Percentiles rank a stretch among this genome's conserved stretches.
Conservation (phyloP, 2,329 filamentous ascomycete genomes). For the Fusarium coffeatum region DNA sequence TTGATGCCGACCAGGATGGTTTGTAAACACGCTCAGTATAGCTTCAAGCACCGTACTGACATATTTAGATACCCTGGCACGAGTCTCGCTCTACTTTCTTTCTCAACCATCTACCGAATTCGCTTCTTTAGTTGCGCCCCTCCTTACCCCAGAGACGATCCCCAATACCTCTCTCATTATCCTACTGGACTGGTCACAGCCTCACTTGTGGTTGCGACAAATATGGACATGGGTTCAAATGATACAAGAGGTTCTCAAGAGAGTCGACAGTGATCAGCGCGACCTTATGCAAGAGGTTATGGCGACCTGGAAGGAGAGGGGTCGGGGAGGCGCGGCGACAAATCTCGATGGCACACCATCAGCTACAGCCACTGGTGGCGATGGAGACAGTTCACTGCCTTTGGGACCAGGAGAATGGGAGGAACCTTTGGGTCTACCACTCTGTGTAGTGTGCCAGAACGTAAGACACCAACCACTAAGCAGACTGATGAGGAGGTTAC, state of each 20-base stretch:
- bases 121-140: slow-evolving; percentile 82
- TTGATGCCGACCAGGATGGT: slow-evolving; percentile 95
- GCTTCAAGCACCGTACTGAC: slow-evolving; percentile 34
- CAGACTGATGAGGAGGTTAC: slow-evolving; percentile 16
- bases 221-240: slow-evolving; percentile 90
- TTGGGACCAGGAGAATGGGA: slow-evolving; percentile 93
- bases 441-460: slow-evolving; percentile 97
- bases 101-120: slow-evolving; percentile 87
- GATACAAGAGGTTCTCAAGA: slow-evolving; percentile 79
- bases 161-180: slow-evolving; percentile 89
- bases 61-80: slow-evolving; percentile 84
- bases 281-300: slow-evolving; percentile 89
- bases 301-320: slow-evolving; percentile 80
- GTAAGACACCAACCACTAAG: slow-evolving; percentile 60
- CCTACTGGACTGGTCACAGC: slow-evolving; percentile 94
- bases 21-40: slow-evolving; percentile 38
- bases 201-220: slow-evolving; percentile 91
- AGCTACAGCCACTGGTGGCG: slow-evolving; percentile 63
- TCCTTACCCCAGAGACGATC: slow-evolving; percentile 85
- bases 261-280: slow-evolving; percentile 80
- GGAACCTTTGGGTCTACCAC: slow-evolving; percentile 83
- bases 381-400: slow-evolving; percentile 77
- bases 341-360: slow-evolving; percentile 71
- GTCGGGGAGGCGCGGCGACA: slow-evolving; percentile 71
- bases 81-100: slow-evolving; percentile 88